These are phyloP conservation scores for Cnidoscolus chayamansa DNA, from an alignment of 441 rosid genomes.

Conservation along the genomic window DNA sequence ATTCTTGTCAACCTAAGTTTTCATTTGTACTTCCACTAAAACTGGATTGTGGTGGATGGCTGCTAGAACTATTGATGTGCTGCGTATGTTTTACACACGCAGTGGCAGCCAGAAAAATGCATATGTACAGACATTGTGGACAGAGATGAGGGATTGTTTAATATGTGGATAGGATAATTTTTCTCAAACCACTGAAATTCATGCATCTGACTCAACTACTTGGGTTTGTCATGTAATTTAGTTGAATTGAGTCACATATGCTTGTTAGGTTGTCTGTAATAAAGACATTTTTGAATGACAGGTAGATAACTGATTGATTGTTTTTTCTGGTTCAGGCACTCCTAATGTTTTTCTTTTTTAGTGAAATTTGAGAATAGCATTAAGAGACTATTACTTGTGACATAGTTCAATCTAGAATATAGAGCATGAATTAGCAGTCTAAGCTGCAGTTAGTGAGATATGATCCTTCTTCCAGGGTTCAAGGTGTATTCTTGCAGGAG, in stretches of 20 bases:
- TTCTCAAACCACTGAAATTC: neutral
- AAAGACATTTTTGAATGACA: conserved; percentile 5
- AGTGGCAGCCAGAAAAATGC: neutral
- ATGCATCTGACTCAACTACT: neutral
- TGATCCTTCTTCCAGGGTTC: conserved; percentile 53
- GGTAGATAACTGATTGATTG: neutral
- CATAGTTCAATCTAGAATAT: conserved; percentile 6
- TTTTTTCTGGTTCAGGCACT: neutral
- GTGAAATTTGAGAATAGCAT: neutral
- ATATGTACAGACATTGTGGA: neutral
- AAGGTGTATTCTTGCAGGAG: conserved; percentile 90
- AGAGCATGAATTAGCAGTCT: conserved; percentile 6
- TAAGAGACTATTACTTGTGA: neutral
- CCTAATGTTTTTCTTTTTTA: neutral
- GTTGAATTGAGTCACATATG: neutral
- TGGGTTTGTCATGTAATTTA: neutral
- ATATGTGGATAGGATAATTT: neutral
- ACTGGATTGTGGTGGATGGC: neutral
- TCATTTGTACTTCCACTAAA: conserved; percentile 3
- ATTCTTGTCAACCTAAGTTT: conserved; percentile 5
- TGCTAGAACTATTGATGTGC: neutral
- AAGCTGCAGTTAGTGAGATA: conserved; percentile 1
- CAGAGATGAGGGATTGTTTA: neutral
- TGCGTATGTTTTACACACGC: neutral
- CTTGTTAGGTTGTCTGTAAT: neutral